Percentiles rank a stretch among this genome's conserved stretches.
These are phyloP conservation scores for Thermochaetoides dissita DNA, from an alignment of 2,329 filamentous ascomycete genomes.

Conservation along the genomic window DNA sequence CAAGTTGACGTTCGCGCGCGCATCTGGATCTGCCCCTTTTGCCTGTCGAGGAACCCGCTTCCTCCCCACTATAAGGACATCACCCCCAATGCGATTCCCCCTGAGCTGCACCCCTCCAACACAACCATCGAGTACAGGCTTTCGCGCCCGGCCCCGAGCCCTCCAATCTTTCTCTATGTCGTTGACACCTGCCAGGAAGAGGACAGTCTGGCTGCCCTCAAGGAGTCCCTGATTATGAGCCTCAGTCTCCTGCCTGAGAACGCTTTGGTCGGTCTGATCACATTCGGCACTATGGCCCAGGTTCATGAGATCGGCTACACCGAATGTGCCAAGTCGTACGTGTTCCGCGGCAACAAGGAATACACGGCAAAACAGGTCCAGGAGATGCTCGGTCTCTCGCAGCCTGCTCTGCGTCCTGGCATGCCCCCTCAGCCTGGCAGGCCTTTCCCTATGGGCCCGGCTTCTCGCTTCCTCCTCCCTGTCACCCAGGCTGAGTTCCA, in stretches of 20 bases:
- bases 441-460: constrained; percentile 61
- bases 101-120: constrained; percentile 67
- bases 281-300: constrained; percentile 90
- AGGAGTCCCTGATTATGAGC: constrained; percentile 78
- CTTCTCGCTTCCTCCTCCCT: constrained; percentile 80
- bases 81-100: constrained; percentile 66
- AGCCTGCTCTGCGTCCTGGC: constrained; percentile 58
- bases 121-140: constrained; percentile 85
- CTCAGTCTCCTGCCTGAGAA: constrained; percentile 69
- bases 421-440: constrained; percentile 62
- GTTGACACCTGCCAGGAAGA: constrained; percentile 83
- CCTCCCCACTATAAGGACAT: constrained; percentile 86
- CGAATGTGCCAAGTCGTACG: constrained; percentile 96
- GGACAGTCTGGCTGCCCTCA: constrained; percentile 67
- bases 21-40: constrained; percentile 84
- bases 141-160: constrained; percentile 66
- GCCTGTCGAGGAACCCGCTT: constrained; percentile 67
- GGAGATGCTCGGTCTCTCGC: constrained; percentile 84
- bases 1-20: constrained; percentile 73
- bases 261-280: constrained; percentile 69
- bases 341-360: constrained; percentile 95
- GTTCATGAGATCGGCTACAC: constrained; percentile 97
- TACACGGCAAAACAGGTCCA: constrained; percentile 98
- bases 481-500: constrained; percentile 95
- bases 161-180: constrained; percentile 76